Evolutionary conservation across 306 rosid species (phyloP).

Genomic region (Adenanthera pavonina): DNA sequence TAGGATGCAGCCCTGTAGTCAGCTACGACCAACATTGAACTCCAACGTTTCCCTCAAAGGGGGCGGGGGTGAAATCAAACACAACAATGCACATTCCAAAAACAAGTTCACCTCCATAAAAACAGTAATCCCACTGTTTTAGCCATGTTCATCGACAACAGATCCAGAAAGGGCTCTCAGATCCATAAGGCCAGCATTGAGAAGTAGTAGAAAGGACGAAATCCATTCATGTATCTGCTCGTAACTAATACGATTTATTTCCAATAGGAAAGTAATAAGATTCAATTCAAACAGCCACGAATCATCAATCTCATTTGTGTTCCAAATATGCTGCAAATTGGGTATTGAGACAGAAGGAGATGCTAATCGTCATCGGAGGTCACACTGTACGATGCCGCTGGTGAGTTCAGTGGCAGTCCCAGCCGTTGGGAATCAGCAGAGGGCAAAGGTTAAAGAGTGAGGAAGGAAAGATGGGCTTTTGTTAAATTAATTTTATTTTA

Average conservation of each 20-base stretch:
- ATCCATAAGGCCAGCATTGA: slow-evolving; percentile 39
- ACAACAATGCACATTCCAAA: slow-evolving; percentile 24
- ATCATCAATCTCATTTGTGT: background rate
- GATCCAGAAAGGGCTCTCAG: slow-evolving; percentile 36
- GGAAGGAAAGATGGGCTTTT: background rate
- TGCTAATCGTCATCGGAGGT: slow-evolving; percentile 37
- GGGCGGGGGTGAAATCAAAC: background rate
- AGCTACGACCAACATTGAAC: slow-evolving; percentile 28
- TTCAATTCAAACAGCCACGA: slow-evolving; percentile 17
- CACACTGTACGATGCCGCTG: background rate
- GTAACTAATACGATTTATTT: background rate
- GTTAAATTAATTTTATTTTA: background rate
- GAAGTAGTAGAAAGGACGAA: slow-evolving; percentile 12
- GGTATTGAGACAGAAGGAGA: slow-evolving; percentile 22
- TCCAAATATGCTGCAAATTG: slow-evolving; percentile 1
- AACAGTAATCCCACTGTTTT: slow-evolving; percentile 8
- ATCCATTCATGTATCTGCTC: slow-evolving; percentile 6
- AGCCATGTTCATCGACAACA: slow-evolving; percentile 23
- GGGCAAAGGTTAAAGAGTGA: background rate
- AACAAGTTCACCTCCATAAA: background rate
- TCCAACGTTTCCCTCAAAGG: background rate
- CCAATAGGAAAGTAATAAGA: slow-evolving; percentile 20
- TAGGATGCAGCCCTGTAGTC: background rate
- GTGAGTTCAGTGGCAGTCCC: background rate
- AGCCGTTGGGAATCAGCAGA: background rate